Evolutionary conservation across 2,329 filamentous ascomycete species (phyloP), one percentile per base, ranked within the genome.

Genomic region (Hymenoscyphus scutula): DNA sequence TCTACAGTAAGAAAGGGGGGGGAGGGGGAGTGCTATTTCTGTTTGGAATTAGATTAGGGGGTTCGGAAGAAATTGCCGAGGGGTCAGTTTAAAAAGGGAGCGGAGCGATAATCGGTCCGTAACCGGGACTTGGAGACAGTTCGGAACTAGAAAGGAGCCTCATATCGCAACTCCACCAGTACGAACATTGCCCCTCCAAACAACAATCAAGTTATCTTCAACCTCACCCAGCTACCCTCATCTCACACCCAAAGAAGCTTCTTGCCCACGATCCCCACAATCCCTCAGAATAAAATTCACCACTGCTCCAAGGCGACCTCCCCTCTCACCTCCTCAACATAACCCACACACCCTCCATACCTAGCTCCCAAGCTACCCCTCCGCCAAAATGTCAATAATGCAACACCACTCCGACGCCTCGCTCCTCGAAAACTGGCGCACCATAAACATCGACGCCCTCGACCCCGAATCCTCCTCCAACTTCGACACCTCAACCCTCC

Each of bases 371-470:
- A 27, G 29, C 41, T 41, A 54, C 25, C 55, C 55, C 53, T 19
- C 53, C 34, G 55, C 53, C 63, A 68, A 60, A 56, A 88, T 89
- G 86, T 89, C 86, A 59, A 87, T 89, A 73, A 87, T 88, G 70
- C 86, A 87, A 74, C 84, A 88, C 75, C 82, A 86, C 77, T 84
- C 82, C 58, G 77, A 79, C 63, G 82, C 83, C 61, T 81, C 85
- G 69, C 81, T 89, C 61, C 79, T 79, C 76, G 86, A 89, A 70
- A 83, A 84, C 74, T 89, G 86, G 86, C 91, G 93, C 77, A 97
- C 92, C 69, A 95, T 97, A 83, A 92, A 97, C 83, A 89, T 97
- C 77, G 93, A 97, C 76, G 88, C 89, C 70, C 84, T 96, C 72
- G 90, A 95, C 76, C 91, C 93, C 64, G 93, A 98, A 77, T 95